These are phyloP conservation scores for Chionographis japonica DNA, from an alignment of 106 monocot species.

Conservation along the genomic window DNA sequence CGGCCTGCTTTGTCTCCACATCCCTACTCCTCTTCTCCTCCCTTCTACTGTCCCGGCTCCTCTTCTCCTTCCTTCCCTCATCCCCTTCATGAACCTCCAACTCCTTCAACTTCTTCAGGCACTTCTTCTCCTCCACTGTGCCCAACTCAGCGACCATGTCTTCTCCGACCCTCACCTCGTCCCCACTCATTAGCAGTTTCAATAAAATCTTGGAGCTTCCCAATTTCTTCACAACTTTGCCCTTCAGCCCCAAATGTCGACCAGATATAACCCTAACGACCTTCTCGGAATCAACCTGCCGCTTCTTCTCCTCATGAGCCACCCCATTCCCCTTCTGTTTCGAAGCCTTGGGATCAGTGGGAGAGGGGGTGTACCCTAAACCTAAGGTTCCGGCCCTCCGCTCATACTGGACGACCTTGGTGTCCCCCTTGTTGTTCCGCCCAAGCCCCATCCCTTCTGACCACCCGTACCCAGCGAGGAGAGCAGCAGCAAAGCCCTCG, in stretches of 20 bases:
- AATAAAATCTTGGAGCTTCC: too few species aligned
- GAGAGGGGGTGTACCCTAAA: slow-evolving; percentile 49
- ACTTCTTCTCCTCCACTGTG: slow-evolving; percentile 12
- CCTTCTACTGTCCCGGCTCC: slow-evolving; percentile 9
- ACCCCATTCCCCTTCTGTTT: not conserved
- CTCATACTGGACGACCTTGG: slow-evolving; percentile 57
- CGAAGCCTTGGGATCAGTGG: slow-evolving; percentile 16
- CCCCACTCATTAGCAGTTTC: too few species aligned
- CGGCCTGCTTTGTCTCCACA: not conserved
- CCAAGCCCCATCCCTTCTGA: slow-evolving; percentile 70
- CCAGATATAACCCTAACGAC: too few species aligned
- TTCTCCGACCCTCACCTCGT: slow-evolving; percentile 28
- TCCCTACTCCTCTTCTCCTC: slow-evolving; percentile 7
- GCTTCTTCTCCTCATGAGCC: slow-evolving; percentile 8
- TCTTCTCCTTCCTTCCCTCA: slow-evolving; percentile 36
- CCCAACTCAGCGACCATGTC: slow-evolving; percentile 5
- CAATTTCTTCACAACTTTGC: too few species aligned
- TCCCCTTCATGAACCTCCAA: slow-evolving; percentile 19
- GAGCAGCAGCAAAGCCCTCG: slow-evolving; percentile 57
- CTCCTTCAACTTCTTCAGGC: slow-evolving; percentile 13
- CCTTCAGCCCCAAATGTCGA: too few species aligned
- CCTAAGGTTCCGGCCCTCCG: slow-evolving; percentile 52
- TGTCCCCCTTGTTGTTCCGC: slow-evolving; percentile 51
- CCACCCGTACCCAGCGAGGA: slow-evolving; percentile 85
- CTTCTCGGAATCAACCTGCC: slow-evolving; percentile 7